Conservation (phyloP, 345 rosid genomes). For the Limnanthes douglasii region DNA sequence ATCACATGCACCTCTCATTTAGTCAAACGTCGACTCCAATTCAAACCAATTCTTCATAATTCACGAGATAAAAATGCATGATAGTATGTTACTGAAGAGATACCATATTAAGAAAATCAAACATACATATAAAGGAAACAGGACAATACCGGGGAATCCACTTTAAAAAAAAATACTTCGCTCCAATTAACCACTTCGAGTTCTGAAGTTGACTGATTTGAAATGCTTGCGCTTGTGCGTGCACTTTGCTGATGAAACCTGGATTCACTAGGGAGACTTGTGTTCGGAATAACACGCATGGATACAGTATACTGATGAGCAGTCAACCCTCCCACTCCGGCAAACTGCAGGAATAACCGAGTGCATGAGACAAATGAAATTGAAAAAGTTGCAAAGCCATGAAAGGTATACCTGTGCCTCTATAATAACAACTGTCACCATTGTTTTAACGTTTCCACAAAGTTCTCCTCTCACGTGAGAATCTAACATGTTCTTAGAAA, state of each 20-base stretch:
- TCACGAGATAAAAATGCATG: too few species aligned
- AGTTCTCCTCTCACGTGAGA: slow-evolving; percentile 54
- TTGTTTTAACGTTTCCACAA: slow-evolving; percentile 29
- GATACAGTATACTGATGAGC: slow-evolving; percentile 55
- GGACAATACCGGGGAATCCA: slow-evolving; percentile 47
- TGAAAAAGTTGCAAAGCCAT: background rate
- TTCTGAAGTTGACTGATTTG: slow-evolving; percentile 33
- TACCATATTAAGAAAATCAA: too few species aligned
- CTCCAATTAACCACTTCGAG: slow-evolving; percentile 52
- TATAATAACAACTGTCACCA: slow-evolving; percentile 61
- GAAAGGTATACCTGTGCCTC: slow-evolving; percentile 92
- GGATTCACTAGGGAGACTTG: slow-evolving; percentile 27
- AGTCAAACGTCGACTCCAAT: too few species aligned
- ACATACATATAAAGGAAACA: slow-evolving; percentile 4
- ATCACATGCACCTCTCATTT: too few species aligned
- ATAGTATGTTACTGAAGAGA: too few species aligned
- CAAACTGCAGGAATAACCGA: slow-evolving; percentile 39
- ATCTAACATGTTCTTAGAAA: slow-evolving; percentile 72
- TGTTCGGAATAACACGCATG: slow-evolving; percentile 36
- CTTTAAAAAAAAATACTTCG: slow-evolving; percentile 87
- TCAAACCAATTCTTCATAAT: too few species aligned
- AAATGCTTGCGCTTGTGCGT: slow-evolving; percentile 64
- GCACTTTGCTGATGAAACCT: slow-evolving; percentile 60
- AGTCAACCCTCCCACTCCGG: slow-evolving; percentile 38
- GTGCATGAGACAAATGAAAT: background rate